Base-by-base conservation (phyloP, 345 rosid species). In the Angophora floribunda region DNA sequence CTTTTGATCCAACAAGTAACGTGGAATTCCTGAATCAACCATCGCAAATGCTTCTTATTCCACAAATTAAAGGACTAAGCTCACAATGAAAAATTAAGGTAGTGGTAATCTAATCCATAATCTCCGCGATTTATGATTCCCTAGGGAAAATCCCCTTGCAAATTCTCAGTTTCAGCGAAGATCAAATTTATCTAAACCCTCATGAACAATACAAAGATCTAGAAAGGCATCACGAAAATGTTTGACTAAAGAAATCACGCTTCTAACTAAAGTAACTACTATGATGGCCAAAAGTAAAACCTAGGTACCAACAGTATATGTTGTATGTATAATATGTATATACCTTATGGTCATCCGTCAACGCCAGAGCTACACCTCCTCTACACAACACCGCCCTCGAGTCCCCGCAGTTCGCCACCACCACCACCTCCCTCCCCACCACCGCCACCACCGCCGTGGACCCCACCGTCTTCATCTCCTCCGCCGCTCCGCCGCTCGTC, bases 381-480 rank as follows among this genome's bases (percentile, higher is more conserved):
- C 90, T 87, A 52, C 87, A 92, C 28, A 93, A 86, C 32, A 93
- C 93, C 6, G 95, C 93, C 87, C 95, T 92, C 16, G 93, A 93
- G 87, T 93, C 95, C 24, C 95, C 95, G 80, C 93, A 92, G 85
- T 93, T 93, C 9, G 93, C 95, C 53, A 91, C 91, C 52, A 93
- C 93, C 82, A 93, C 87, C 78, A 86, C 90, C 51, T 90, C 88
- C 86, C 86, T 75, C 24, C 93, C 91, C 12, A 93, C 93, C 86
- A 93, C 93, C 47, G 94, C 94, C 85, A 92, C 92, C 44, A 92
- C 92, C 45, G 93, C 95, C 45, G 93, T 93, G 16, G 95, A 90
- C 32, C 95, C 95, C 87, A 91, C 78, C 89, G 92, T 91, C 80
- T 41, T 88, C 55, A 85, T 88, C 67, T 32, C 87, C 45, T 86